Conservation (phyloP, 2,329 filamentous ascomycete species). For the Colletotrichum tabaci region DNA sequence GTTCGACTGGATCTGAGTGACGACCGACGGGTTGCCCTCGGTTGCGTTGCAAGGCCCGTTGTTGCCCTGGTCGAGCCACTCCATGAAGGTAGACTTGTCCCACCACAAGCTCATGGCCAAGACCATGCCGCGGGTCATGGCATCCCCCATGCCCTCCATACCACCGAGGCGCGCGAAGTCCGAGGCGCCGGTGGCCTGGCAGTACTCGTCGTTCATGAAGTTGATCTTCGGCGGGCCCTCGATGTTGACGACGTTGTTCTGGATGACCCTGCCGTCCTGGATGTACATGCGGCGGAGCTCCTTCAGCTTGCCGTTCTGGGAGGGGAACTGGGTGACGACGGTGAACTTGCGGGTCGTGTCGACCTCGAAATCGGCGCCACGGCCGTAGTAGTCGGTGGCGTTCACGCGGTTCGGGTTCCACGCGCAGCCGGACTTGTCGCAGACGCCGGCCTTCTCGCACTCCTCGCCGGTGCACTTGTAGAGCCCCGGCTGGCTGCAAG, state of each 20-base stretch:
- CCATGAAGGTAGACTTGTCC: constrained; percentile 67
- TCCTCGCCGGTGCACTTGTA: constrained; percentile 54
- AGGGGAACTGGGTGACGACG: constrained; percentile 62
- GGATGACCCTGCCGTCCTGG: constrained; percentile 62
- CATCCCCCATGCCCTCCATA: constrained; percentile 58
- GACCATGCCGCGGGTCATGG: constrained; percentile 66
- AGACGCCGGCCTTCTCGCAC: constrained; percentile 50
- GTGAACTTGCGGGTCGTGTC: constrained; percentile 48
- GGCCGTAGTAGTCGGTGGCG: constrained; percentile 44
- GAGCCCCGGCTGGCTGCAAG: constrained; percentile 63
- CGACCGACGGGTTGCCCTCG: constrained; percentile 65
- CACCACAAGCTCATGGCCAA: constrained; percentile 70
- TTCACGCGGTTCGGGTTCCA: constrained; percentile 54
- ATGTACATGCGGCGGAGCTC: constrained; percentile 66
- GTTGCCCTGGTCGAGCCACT: constrained; percentile 68
- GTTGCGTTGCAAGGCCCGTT: constrained; percentile 69
- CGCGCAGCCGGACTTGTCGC: constrained; percentile 56
- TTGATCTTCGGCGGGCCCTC: constrained; percentile 45
- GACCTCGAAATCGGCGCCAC: constrained; percentile 44
- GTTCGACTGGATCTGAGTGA: constrained; percentile 60
- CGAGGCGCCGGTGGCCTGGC: constrained; percentile 45
- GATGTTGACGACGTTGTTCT: constrained; percentile 53
- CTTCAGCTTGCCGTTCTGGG: constrained; percentile 51
- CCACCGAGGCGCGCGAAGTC: constrained; percentile 53
- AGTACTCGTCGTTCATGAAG: constrained; percentile 48